These are phyloP conservation scores for Sporobolus alterniflorus DNA, from an alignment of 202 grass and related monocot species.

Conservation along the genomic window DNA sequence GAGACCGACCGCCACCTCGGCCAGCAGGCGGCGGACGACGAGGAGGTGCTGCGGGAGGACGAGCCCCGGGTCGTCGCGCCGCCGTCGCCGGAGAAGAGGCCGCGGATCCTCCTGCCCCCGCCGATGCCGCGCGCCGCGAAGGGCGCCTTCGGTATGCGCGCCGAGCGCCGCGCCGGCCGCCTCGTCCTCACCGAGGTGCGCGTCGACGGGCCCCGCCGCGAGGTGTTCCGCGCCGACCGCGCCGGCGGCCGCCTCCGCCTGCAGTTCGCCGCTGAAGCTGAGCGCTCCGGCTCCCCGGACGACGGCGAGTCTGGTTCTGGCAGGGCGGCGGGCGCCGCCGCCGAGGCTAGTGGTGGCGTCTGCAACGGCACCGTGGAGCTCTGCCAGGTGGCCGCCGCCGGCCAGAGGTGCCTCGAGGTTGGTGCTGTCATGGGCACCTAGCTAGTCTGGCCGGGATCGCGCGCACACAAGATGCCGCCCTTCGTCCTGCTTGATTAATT, in stretches of 20 bases:
- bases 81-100: not conserved
- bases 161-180: conserved; percentile 64
- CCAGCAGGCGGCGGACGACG: not conserved
- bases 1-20: conserved; percentile 39
- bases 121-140: conserved; percentile 42
- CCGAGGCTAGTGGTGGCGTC: not conserved
- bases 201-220: conserved; percentile 8
- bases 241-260: conserved; percentile 47
- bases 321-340: not conserved
- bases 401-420: conserved; percentile 20
- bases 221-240: conserved; percentile 51
- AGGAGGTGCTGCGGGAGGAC: not conserved
- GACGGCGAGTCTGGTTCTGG: not conserved
- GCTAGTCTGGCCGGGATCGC: not conserved
- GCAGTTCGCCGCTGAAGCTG: conserved; percentile 13
- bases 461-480: not conserved
- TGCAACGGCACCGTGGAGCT: not conserved
- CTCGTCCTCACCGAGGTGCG: conserved; percentile 63
- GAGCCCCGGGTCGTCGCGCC: no score
- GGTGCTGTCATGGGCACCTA: conserved; percentile 34
- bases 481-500: not conserved
- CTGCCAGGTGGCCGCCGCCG: conserved; percentile 14
- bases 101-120: conserved; percentile 25
- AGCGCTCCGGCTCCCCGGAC: no score
- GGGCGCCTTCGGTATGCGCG: conserved; percentile 49